Conservation (phyloP, 2,329 filamentous ascomycete genomes). For the Aspergillus floridensis region DNA sequence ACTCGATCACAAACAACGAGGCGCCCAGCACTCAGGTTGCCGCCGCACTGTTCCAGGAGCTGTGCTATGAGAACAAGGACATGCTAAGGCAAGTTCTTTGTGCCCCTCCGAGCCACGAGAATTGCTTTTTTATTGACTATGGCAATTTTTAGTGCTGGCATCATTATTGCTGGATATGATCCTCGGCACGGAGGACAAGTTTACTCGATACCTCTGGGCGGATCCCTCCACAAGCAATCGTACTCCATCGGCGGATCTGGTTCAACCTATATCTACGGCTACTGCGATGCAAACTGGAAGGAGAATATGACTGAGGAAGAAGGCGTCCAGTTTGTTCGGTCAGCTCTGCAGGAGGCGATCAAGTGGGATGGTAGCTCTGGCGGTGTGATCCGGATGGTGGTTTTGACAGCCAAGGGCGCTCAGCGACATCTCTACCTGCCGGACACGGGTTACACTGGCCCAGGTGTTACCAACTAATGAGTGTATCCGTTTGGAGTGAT, state of each 20-base stretch:
- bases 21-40: conserved; percentile 91
- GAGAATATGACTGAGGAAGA: conserved; percentile 92
- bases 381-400: conserved; percentile 96
- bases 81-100: conserved; percentile 66
- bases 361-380: conserved; percentile 99
- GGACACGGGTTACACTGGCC: conserved; percentile 82
- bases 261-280: conserved; percentile 99
- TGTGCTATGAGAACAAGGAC: conserved; percentile 98
- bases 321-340: conserved; percentile 90
- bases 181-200: conserved; percentile 93
- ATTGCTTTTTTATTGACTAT: neutral
- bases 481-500: conserved; percentile 15
- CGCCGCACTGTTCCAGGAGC: conserved; percentile 92
- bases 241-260: conserved; percentile 96
- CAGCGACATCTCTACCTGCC: conserved; percentile 94
- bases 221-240: conserved; percentile 93
- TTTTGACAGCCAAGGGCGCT: conserved; percentile 84
- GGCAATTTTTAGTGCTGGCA: conserved; percentile 67
- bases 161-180: conserved; percentile 99
- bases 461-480: conserved; percentile 49
- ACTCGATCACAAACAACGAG: conserved; percentile 85
- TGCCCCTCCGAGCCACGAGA: neutral
- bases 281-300: conserved; percentile 94
- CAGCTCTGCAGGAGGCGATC: conserved; percentile 86
- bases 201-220: conserved; percentile 93